Base-by-base conservation (phyloP, 2,329 filamentous ascomycete species). In the Cryoendolithus antarcticus region DNA sequence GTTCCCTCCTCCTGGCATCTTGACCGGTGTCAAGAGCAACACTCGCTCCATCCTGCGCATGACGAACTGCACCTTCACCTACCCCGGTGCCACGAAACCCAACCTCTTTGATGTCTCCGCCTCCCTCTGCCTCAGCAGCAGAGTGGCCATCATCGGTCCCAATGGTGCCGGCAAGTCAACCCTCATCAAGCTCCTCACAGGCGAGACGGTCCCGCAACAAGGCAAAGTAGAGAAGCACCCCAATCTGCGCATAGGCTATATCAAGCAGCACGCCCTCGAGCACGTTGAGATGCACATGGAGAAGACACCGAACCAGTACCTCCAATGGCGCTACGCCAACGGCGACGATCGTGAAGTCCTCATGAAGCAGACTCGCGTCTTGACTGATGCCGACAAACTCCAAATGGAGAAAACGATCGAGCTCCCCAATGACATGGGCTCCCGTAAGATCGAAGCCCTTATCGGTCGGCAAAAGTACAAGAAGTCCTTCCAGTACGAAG, bases 211-310 rank as follows among this genome's bases (percentile, higher is more conserved):
- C 49, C 91, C 85, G 10, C 82, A 82, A 46, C 64, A 65, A 12
- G 91, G 91, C 47, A 85, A 79, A 59, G 91, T 98, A 13, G 88
- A 96, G 71, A 96, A 96, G 71, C 91, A 98, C 62, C 91, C 91
- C 50, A 98, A 98, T 62, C 67, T 98, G 57, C 88, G 91, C 72
- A 95, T 98, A 54, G 91, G 91, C 39, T 98, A 98, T 70, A 96
- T 98, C 70, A 96, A 96, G 70, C 91, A 98, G 69, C 91, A 98
- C 63, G 91, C 91, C 33, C 74, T 98, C 9, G 91, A 98, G 71
- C 91, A 98, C 75, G 91, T 98, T 9, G 89, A 98, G 67, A 94
- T 95, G 89, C 91, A 98, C 59, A 71, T 96, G 52, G 91, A 98
- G 65, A 98, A 98, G 76, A 98, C 91, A 0, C 91, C 91, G 30